These are phyloP conservation scores for Cladophialophora yegresii DNA, from an alignment of 2,329 filamentous ascomycete genomes.

Conservation along the genomic window DNA sequence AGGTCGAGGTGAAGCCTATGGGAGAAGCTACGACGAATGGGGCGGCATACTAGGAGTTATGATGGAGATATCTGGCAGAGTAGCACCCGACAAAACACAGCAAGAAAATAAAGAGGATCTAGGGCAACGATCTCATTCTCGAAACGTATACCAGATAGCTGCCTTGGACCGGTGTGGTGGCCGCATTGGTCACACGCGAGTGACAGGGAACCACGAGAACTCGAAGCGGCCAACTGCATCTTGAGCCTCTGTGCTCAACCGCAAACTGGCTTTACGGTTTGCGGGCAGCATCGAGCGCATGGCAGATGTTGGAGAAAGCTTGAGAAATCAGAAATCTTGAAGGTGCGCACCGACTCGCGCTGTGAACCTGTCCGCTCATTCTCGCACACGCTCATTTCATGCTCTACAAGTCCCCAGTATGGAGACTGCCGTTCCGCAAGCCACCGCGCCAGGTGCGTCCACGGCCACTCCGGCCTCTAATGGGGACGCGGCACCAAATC, in stretches of 20 bases:
- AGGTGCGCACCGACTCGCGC: neutral
- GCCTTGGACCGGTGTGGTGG: too few relatives aligned
- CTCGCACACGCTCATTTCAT: conserved; percentile 12
- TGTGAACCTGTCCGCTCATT: neutral
- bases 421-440: conserved; percentile 21
- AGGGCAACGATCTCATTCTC: neutral
- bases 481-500: neutral
- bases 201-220: neutral
- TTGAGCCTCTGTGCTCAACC: neutral
- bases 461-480: neutral
- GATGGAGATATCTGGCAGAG: neutral
- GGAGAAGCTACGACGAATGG: conserved; percentile 2
- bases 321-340: conserved; percentile 9
- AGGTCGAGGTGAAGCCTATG: conserved; percentile 23
- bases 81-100: neutral
- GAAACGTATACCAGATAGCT: too few relatives aligned
- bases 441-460: conserved; percentile 15
- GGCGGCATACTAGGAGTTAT: conserved; percentile 9
- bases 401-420: conserved; percentile 21
- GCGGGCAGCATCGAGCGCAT: neutral
- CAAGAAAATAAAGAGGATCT: neutral
- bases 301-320: neutral
- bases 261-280: neutral
- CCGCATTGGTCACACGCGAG: neutral
- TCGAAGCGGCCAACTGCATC: neutral